Percentiles rank a stretch among this genome's conserved stretches.
Conservation (phyloP, 2,329 filamentous ascomycete genomes). For the Daldinia sp. region DNA sequence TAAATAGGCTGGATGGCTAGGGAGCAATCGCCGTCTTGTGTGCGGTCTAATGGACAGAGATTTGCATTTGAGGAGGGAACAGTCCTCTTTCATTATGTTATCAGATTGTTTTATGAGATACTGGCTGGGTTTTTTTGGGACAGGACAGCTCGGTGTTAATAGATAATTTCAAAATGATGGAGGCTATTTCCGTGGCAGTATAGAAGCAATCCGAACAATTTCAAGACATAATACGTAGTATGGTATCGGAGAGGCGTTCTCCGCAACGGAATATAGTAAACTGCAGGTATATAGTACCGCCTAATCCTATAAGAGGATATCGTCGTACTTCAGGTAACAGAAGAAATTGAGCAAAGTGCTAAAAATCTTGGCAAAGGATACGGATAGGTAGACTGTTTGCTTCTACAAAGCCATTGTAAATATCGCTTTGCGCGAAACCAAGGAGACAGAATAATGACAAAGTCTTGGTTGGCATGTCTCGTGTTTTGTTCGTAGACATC, state of each 20-base stretch:
- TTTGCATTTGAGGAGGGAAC: not conserved
- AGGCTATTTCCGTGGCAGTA: not conserved
- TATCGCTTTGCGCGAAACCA: no score
- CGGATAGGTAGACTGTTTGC: no score
- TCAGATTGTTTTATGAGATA: not conserved
- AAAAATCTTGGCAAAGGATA: no score
- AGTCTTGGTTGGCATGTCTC: no score
- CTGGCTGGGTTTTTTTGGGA: not conserved
- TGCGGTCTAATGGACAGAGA: not conserved
- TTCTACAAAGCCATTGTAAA: no score
- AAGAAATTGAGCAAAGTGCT: no score
- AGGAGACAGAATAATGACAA: no score
- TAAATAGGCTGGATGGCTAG: conserved; percentile 8
- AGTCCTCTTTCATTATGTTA: not conserved
- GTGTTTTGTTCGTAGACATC: no score
- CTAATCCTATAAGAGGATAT: no score
- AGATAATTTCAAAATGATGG: not conserved
- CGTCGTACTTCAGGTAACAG: no score
- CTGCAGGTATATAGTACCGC: no score
- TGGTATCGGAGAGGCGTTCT: not conserved
- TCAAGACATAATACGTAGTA: not conserved
- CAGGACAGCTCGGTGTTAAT: not conserved
- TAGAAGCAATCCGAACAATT: not conserved
- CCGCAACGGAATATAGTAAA: not conserved
- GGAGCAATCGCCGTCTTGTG: not conserved